phyloP scores from a whole-genome alignment of 2,329 filamentous ascomycete species.

The Phoma sp. region DNA sequence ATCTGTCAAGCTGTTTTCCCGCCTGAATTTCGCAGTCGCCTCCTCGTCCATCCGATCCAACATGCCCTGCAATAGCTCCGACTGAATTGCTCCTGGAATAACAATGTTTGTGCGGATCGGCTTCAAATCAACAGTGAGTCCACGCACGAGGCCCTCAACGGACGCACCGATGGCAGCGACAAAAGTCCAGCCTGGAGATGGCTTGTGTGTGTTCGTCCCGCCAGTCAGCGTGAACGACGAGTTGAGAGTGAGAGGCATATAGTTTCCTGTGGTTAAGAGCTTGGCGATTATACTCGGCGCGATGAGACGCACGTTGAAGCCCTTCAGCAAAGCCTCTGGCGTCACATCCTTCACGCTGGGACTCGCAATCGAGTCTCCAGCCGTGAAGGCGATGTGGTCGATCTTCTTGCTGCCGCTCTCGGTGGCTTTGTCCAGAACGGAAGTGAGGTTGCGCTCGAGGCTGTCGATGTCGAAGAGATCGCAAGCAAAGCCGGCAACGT shows the following conservation, averaged over 20 bases:
- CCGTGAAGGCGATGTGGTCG: constrained; percentile 42
- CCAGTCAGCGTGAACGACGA: constrained; percentile 52
- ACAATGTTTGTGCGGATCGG: constrained; percentile 54
- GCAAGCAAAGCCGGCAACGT: constrained; percentile 34
- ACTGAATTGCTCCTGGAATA: constrained; percentile 50
- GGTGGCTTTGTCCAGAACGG: constrained; percentile 38
- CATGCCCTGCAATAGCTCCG: constrained; percentile 47
- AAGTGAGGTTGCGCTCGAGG: constrained; percentile 36
- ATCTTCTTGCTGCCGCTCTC: constrained; percentile 35
- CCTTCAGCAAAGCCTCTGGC: constrained; percentile 21
- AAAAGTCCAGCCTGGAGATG: constrained; percentile 43
- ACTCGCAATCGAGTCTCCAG: constrained; percentile 31
- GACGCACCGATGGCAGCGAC: constrained; percentile 32
- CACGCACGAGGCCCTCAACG: constrained; percentile 44
- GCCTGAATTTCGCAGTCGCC: constrained; percentile 22
- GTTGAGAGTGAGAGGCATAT: constrained; percentile 35
- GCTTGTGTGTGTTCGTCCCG: constrained; percentile 46
- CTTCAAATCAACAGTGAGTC: constrained; percentile 51
- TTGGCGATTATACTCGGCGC: constrained; percentile 51
- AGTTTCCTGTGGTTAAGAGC: constrained; percentile 40
- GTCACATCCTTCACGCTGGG: constrained; percentile 39
- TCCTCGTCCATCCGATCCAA: constrained; percentile 22
- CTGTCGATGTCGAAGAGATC: constrained; percentile 37
- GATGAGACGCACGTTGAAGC: constrained; percentile 45
- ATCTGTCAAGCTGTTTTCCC: constrained; percentile 28